These are phyloP conservation scores for Mucor circinelloides DNA, from an alignment of 371 early-diverging fungal species.

Conservation along the genomic window DNA sequence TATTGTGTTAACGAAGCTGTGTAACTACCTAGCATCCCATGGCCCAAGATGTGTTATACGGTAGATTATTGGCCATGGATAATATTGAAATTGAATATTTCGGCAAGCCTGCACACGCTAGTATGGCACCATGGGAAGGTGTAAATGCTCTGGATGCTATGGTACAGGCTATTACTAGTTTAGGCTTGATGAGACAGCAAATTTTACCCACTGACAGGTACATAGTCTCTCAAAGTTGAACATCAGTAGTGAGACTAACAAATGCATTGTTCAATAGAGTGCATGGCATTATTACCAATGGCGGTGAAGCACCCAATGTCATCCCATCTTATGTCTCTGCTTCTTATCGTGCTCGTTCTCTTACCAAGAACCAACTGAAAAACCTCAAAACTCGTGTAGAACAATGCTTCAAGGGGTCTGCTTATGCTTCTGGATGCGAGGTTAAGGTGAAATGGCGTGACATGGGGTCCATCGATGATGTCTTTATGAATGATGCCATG, in stretches of 20 bases:
- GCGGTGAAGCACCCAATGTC: conserved; percentile 62
- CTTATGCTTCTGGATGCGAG: conserved; percentile 69
- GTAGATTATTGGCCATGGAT: conserved; percentile 44
- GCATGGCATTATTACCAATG: conserved; percentile 75
- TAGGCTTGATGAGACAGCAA: conserved; percentile 74
- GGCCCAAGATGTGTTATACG: not conserved
- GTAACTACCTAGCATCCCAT: not conserved
- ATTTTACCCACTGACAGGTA: conserved; percentile 55
- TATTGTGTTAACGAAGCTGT: not conserved
- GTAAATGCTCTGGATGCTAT: conserved; percentile 77
- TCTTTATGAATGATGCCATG: conserved; percentile 58
- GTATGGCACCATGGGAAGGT: conserved; percentile 62
- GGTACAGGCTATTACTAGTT: conserved; percentile 57
- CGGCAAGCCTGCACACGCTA: conserved; percentile 67
- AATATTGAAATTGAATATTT: conserved; percentile 55
- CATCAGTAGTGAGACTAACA: not conserved
- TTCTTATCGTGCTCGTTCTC: conserved; percentile 57
- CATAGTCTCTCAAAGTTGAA: not conserved
- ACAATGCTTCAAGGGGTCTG: conserved; percentile 66
- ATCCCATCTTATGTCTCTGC: conserved; percentile 65
- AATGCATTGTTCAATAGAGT: conserved; percentile 36
- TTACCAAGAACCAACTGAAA: conserved; percentile 44
- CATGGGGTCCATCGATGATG: conserved; percentile 39
- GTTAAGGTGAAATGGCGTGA: conserved; percentile 52
- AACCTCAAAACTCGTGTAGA: conserved; percentile 52